Percentiles rank a stretch among this genome's conserved stretches.
phyloP scores from a whole-genome alignment of 805 yeast genomes.

The Wickerhamiella cacticola region DNA sequence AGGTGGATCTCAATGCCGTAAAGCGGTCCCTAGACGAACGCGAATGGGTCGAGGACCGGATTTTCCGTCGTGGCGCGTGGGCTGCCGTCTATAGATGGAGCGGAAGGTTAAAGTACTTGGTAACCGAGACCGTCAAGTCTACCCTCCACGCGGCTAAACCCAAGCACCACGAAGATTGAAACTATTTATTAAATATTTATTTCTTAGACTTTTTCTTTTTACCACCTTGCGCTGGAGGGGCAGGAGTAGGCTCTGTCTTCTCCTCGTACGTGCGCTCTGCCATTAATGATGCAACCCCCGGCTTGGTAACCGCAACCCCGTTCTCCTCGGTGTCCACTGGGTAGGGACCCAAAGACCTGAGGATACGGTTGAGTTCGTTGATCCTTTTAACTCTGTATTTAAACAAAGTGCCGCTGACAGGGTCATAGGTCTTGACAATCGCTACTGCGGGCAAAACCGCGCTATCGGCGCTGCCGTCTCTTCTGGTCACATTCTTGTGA shows the following conservation, averaged over 20 bases:
- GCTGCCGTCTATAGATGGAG: neutral
- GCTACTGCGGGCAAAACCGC: constrained; percentile 27
- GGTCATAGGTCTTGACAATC: constrained; percentile 52
- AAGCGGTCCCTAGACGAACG: constrained; percentile 18
- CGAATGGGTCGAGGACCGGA: constrained; percentile 23
- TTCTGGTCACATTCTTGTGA: constrained; percentile 24
- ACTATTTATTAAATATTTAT: neutral
- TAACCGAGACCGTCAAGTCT: neutral
- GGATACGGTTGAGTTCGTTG: constrained; percentile 62
- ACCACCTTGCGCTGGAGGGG: no score
- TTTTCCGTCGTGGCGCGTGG: constrained; percentile 16
- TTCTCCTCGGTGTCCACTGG: constrained; percentile 21
- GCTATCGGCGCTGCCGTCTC: constrained; percentile 24
- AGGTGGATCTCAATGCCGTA: constrained; percentile 61
- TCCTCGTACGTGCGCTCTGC: constrained; percentile 22
- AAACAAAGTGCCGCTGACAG: constrained; percentile 50
- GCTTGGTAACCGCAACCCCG: constrained; percentile 14
- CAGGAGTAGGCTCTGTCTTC: no score
- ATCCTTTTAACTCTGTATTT: constrained; percentile 45
- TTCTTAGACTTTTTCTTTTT: constrained; percentile 2
- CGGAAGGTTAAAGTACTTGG: neutral
- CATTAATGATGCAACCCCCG: constrained; percentile 27
- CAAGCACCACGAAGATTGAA: no score
- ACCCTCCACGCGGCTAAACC: no score
- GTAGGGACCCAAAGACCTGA: constrained; percentile 53